Evolutionary conservation across 306 rosid genomes (phyloP).

Genomic region (Styphnolobium japonicum): DNA sequence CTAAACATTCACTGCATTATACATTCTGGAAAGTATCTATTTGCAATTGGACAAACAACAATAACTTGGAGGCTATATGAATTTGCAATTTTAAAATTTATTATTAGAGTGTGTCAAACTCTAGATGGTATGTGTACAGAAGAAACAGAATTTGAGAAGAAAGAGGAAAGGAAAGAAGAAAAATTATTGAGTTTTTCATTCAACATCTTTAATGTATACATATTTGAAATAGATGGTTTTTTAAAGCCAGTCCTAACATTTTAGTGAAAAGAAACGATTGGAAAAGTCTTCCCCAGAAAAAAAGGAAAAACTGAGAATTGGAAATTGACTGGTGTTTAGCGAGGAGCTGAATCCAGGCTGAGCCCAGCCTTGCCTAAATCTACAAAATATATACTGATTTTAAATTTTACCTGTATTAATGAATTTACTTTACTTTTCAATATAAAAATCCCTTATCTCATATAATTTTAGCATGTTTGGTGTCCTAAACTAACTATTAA

Average conservation of each 20-base stretch:
- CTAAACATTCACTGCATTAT: conserved; percentile 16
- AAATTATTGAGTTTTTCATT: conserved; percentile 2
- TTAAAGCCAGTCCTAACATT: neutral
- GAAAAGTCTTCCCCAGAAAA: neutral
- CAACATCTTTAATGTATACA: neutral
- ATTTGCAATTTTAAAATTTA: conserved; percentile 11
- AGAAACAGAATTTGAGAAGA: neutral
- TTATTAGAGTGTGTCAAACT: conserved; percentile 6
- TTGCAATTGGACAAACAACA: conserved; percentile 4
- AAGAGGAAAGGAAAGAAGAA: conserved; percentile 1
- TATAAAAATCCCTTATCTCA: conserved; percentile 4
- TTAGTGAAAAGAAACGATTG: neutral
- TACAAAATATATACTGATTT: neutral
- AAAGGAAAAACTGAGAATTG: neutral
- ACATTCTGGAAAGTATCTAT: conserved; percentile 13
- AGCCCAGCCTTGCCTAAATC: neutral
- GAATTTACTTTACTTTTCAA: neutral
- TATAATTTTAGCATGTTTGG: neutral
- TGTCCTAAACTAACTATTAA: neutral
- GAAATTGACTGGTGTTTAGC: conserved; percentile 13
- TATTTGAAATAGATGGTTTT: conserved; percentile 10
- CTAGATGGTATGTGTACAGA: neutral
- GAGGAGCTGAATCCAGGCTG: conserved; percentile 6
- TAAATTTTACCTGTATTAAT: too few species aligned
- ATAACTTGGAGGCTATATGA: conserved; percentile 1